Evolutionary conservation across 306 rosid species (phyloP), one percentile per base, ranked within the genome.

Genomic region (Ochetophila trinervis): DNA sequence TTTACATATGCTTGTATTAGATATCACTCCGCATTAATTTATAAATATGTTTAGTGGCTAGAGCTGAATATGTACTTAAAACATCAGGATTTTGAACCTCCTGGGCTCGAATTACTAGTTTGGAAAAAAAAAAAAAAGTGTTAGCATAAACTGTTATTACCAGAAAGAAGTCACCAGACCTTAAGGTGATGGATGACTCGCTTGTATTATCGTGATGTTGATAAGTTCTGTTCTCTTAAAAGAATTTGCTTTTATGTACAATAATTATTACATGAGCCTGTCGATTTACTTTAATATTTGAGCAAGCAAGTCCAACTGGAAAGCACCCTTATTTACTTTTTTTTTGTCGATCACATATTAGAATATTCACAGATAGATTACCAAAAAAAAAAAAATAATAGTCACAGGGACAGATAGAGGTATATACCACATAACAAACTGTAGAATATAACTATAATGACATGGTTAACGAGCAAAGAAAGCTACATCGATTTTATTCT

Each of bases 81-180:
- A 49, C n/a, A 49, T 49, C 53, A 16, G 20, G 21, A 49, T 49
- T 49, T 49, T 49, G 53, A 49, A 49, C 67, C 67, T 34, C 50
- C 40, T 69, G n/a, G 65, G 67, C 44, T 36, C 36, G 65, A 63
- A 30, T 35, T n/a, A 32, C 17, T 8, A 44, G 73, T 57, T 27
- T 45, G 23, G 3, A 0, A 47, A 20, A 49, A n/a, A 47, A 0
- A 47, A 20, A 34, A 30, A 47, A 6, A 1, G 57, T 68, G 48
- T 68, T 20, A 0, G 48, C 5, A 18, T 14, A 55, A 37, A 37
- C 10, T 4, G 40, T 35, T 35, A n/a, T 27, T 40, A 10, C 12
- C 45, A 0, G 45, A 40, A 12, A 12, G 63, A 23, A 40, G 15
- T 40, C 14, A 40, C 12, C 45, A 40, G 12, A 40, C 45, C 45